Base-by-base conservation (phyloP, 306 rosid genomes). In the apple (Malus domestica) region DNA sequence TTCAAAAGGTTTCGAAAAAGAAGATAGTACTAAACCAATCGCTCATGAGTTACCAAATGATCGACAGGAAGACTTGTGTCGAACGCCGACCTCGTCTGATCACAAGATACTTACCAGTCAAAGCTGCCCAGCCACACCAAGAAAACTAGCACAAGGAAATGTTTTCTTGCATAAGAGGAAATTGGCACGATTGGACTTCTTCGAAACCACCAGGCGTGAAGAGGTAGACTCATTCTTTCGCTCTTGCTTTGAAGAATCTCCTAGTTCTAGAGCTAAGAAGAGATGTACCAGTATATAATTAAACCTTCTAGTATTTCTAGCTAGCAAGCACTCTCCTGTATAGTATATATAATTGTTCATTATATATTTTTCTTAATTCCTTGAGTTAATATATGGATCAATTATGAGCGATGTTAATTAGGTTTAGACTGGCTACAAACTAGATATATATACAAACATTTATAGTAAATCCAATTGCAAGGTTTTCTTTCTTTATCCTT, bases 141-240 rank as follows among this genome's bases (percentile, higher is more conserved):
- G 83, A 74, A 88, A 86, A 78, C 79, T 27, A 68, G 8, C 83
- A 80, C 79, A 40, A 63, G 8, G 59, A 20, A 19, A 65, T 63
- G 16, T 71, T 13, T 54, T 75, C 14, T 10, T 71, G 15, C 63
- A 6, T 8, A 74, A 83, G 80, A 84, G 88, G 54, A 83, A 75
- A 76, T 78, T 86, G 38, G 55, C 84, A 38, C 75, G 76, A 60
- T 42, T 86, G 29, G 71, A 54, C 51, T 82, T 81, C 83, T 83
- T 85, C 62, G 76, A 68, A 63, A 78, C 46, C 73, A 61, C 82
- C 0, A 54, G 79, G 59, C 73, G 67, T 32, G 80, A 90, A 25
- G 92, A 90, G 85, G 84, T 88, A 72, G 87, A 90, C 18, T 83
- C 78, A 54, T 85, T 88, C 75, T 90, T 90, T 70, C 87, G 70